phyloP scores from a whole-genome alignment of 441 rosid species.

The Erodium texanum region DNA sequence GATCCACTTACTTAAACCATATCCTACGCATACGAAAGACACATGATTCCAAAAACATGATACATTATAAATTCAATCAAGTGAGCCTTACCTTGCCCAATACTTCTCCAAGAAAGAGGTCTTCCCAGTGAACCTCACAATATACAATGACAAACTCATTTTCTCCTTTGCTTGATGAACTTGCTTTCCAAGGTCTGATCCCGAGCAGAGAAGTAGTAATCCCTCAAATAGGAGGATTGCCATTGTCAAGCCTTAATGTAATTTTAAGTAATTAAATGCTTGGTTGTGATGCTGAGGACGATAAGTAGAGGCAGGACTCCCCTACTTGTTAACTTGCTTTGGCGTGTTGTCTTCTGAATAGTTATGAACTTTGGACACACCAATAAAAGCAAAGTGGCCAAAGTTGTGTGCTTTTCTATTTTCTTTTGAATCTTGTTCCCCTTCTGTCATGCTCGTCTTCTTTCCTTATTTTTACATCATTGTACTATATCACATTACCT shows the following conservation, averaged over 20 bases:
- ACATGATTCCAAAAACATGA: neutral
- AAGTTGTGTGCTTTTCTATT: conserved; percentile 42
- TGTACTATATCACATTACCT: too few relatives aligned
- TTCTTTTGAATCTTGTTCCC: conserved; percentile 31
- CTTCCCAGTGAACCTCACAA: conserved; percentile 68
- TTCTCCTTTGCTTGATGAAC: conserved; percentile 38
- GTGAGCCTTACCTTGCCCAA: conserved; percentile 60
- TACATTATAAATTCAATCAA: neutral
- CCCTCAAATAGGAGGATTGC: too few relatives aligned
- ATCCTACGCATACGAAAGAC: too few relatives aligned
- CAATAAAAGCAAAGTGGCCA: conserved; percentile 75
- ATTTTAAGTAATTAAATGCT: conserved; percentile 21
- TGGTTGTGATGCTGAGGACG: conserved; percentile 69
- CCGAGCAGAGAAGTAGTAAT: too few relatives aligned
- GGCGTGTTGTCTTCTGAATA: conserved; percentile 13
- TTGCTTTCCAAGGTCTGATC: too few relatives aligned
- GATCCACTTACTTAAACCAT: too few relatives aligned
- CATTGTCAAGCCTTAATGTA: neutral
- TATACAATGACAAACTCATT: conserved; percentile 28
- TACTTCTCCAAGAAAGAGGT: conserved; percentile 58
- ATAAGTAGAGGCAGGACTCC: conserved; percentile 45
- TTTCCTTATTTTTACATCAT: too few relatives aligned
- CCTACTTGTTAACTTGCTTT: conserved; percentile 26
- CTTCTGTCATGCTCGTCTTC: conserved; percentile 29
- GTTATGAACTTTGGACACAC: conserved; percentile 1